A percentile compares a stretch with the other conserved stretches of the same genome.
Evolutionary conservation across 1,284 basidiomycete genomes (phyloP).

Genomic region (Cutaneotrichosporon dermatis): DNA sequence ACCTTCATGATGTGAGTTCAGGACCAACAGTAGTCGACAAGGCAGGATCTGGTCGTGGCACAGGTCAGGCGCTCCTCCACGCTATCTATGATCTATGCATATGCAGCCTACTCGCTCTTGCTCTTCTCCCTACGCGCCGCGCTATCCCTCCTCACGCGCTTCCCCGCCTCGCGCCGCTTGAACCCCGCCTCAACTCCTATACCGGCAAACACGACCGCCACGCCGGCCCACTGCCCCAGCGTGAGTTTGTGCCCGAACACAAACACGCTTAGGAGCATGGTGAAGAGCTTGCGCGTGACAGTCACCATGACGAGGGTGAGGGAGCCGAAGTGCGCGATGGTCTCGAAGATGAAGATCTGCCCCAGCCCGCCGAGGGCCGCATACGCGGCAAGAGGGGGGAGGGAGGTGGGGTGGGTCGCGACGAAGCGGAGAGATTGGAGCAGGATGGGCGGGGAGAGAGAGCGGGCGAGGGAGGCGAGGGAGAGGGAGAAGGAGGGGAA

Average conservation of each 20-base stretch:
- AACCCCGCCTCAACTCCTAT: slow-evolving; percentile 89
- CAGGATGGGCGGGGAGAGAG: slow-evolving; percentile 61
- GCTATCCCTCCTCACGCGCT: slow-evolving; percentile 29
- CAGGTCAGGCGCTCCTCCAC: too few relatives aligned
- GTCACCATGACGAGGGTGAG: slow-evolving; percentile 91
- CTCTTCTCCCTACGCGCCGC: background rate
- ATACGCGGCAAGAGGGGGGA: slow-evolving; percentile 75
- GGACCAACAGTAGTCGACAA: too few relatives aligned
- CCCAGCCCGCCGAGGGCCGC: slow-evolving; percentile 87
- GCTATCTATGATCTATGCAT: slow-evolving; percentile 3
- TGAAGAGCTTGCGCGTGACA: slow-evolving; percentile 95
- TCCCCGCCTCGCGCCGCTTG: slow-evolving; percentile 53
- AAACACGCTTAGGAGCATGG: slow-evolving; percentile 92
- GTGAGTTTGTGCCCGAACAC: slow-evolving; percentile 86
- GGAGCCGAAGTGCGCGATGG: slow-evolving; percentile 90
- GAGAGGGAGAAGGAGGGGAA: slow-evolving; percentile 21
- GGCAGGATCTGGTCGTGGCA: too few relatives aligned
- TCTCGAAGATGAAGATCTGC: slow-evolving; percentile 98
- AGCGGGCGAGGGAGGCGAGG: slow-evolving; percentile 42
- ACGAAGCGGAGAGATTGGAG: slow-evolving; percentile 70
- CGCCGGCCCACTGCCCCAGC: slow-evolving; percentile 83
- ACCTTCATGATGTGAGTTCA: too few relatives aligned
- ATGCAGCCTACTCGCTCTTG: background rate
- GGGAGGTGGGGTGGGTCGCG: slow-evolving; percentile 68
- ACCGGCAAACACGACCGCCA: slow-evolving; percentile 83